Base-by-base conservation (phyloP, 495 filamentous ascomycete genomes). In the Penicillium verhagenii region DNA sequence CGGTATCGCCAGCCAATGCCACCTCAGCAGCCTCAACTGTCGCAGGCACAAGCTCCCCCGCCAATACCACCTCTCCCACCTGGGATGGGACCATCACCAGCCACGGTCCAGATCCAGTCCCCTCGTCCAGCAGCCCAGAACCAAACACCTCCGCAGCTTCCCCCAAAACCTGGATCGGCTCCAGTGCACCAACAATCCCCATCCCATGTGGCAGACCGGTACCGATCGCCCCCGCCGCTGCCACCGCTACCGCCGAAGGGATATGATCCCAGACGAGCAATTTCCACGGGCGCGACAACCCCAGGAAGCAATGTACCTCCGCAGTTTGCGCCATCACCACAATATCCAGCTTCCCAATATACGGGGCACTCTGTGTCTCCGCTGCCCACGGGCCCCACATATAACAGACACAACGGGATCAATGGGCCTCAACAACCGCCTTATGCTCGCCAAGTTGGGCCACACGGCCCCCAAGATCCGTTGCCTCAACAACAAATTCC, bases 31-130 rank as follows among this genome's bases (percentile, higher is more conserved):
- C 57, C 70, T 24, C 72, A 71, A 37, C 63, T 71, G 18, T 65
- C 74, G 35, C 75, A 78, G 47, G 67, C 75, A 0, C 73, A 72
- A 46, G 67, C 72, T 50, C 70, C 67, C 52, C 85, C 88, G 21
- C 88, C 87, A 28, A 69, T 86, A 42, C 88, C 88, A 50, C 88
- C 89, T 31, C 69, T 90, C 14, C 89, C 89, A 24, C 79, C 84
- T 16, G 85, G 86, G 53, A 75, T 87, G 54, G 69, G 74, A 40
- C 63, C 65, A 31, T 60, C 71, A 29, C 40, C 59, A 25, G 50
- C 40, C 26, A 56, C 50, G 45, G 14, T 33, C 24, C 49, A 56
- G 9, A 43, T 48, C 47, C 67, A 69, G 40, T 48, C 50, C 23
- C 39, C 60, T 2, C 50, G 39, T 25, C 38, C 51, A 19, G 33